Evolutionary conservation across 2,329 filamentous ascomycete genomes (phyloP), one percentile per base, ranked within the genome.

Genomic region (Fusarium chuoi): DNA sequence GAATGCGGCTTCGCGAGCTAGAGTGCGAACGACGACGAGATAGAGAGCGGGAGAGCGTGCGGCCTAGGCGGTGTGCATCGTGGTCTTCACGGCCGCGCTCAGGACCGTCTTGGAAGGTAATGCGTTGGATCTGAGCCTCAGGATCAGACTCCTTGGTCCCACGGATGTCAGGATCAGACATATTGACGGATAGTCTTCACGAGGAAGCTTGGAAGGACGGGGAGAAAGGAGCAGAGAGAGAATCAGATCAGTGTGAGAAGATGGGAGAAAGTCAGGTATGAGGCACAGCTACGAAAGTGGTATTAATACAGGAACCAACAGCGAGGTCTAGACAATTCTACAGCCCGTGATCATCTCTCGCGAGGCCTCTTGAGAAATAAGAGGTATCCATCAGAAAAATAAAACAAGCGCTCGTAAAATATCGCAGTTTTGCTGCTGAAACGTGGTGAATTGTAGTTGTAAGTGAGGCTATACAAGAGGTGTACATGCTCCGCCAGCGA

Each of bases 1-100:
- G 76, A 26, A 78, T 78, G 35, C 78, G 75, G 56, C 75, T 78
- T 46, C 76, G 65, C 0, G 75, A 75, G 44, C 73, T 69, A 8
- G 75, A 74, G 28, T 70, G 68, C 1, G 77, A 78, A n/a, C 74
- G 75, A 14, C 65, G 71, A 7, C 68, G 68, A 14, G 68, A 76
- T 15, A 75, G 57, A 15, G 67, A 71, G 14, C 71, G 71, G 7
- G 73, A 69, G 18, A 17, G 73, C 5, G 73, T 65, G 13, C 73
- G 66, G 30, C 70, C 63, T 11, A 65, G 62, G 20, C 35, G 62
- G 8, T 39, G 42, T 36, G 51, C 36, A 28, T 70, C 74, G 11
- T 41, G 22, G 6, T 70, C 65, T 33, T 74, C 48, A 13, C 55
- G 49, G 11, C 65, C 62, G n/a, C 66, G 62, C 6, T 58, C 52